Base-by-base conservation (phyloP, 768 basidiomycete genomes). In the Postia placenta region DNA sequence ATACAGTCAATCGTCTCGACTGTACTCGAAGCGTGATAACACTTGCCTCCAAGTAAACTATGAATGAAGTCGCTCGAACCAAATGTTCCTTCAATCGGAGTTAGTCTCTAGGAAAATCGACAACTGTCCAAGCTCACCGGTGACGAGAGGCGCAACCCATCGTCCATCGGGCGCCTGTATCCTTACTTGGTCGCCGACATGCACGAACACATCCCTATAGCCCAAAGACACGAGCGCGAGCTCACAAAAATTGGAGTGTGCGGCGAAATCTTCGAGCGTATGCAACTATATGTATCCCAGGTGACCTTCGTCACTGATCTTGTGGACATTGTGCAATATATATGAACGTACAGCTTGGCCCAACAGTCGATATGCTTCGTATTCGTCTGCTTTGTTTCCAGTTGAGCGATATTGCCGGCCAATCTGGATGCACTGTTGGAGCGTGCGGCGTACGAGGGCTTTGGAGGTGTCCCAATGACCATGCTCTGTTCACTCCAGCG, bases 161-260 rank as follows among this genome's bases (percentile, higher is more conserved):
- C 78, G 76, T 0, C 92, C 88, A 48, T 82, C 78, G 0, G 83
- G 88, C 11, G 87, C 81, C 45, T 82, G 81, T 26, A 95, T 71
- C 30, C 82, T 75, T 9, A 85, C 85, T 42, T 79, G 76, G 48
- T 89, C 84, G 4, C 94, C 94, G 26, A 95, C 88, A 57, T 97
- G 93, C 24, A 80, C 64, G 67, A 96, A 97, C 2, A 95, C 83
- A 37, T 91, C 70, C 0, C 64, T 55, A 62, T 92, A 71, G 0
- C 93, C 94, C 69, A 92, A 70, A 0, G 74, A 72, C 28, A 85
- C 78, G 11, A 97, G 77, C 0, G 80, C 74, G 9, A 95, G 73
- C 65, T 96, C 92, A 70, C 87, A 90, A 62, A 88, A 94, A 69
- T 95, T 89, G 47, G 85, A 87, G 63, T 96, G 93, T 0, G 92